A percentile compares a stretch with the other conserved stretches of the same genome.
Evolutionary conservation across 805 yeast genomes (phyloP).

Genomic region (Teunomyces cretensis): DNA sequence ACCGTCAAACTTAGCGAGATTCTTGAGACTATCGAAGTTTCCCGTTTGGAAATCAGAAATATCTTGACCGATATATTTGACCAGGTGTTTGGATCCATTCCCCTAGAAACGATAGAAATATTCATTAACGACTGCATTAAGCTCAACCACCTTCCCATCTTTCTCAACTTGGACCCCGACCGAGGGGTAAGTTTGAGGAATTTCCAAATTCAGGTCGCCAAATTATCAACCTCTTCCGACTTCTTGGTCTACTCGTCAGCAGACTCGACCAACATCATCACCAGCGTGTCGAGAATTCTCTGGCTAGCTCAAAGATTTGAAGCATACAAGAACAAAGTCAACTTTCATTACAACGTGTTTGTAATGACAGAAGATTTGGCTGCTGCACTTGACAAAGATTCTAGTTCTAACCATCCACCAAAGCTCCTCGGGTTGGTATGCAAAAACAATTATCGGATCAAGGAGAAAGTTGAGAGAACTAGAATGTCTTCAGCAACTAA

Average conservation of each 20-base stretch:
- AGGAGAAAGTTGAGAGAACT: slow-evolving; percentile 81
- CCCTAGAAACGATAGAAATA: slow-evolving; percentile 17
- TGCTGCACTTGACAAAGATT: slow-evolving; percentile 12
- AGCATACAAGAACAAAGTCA: slow-evolving; percentile 7
- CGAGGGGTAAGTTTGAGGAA: slow-evolving; percentile 77
- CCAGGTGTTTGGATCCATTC: slow-evolving; percentile 14
- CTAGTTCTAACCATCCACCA: slow-evolving; percentile 3
- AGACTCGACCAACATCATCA: slow-evolving; percentile 12
- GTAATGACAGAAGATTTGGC: slow-evolving; percentile 12
- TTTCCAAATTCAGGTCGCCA: slow-evolving; percentile 84
- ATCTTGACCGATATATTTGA: slow-evolving; percentile 20
- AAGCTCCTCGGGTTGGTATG: slow-evolving; percentile 32
- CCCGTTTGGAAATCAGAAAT: slow-evolving; percentile 31
- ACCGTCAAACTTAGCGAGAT: slow-evolving; percentile 56
- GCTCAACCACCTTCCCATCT: slow-evolving; percentile 49
- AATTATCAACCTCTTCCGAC: slow-evolving; percentile 71
- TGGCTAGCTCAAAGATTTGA: slow-evolving; percentile 39
- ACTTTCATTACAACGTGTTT: slow-evolving; percentile 20
- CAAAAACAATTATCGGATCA: slow-evolving; percentile 66
- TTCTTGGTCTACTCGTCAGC: slow-evolving; percentile 58
- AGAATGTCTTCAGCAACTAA: slow-evolving; percentile 80
- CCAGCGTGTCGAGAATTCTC: slow-evolving; percentile 30
- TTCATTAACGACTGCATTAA: slow-evolving; percentile 43
- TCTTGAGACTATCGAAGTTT: slow-evolving; percentile 47
- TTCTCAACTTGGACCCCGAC: slow-evolving; percentile 63